Evolutionary conservation across 2,329 filamentous ascomycete species (phyloP).

Genomic region (Arachnomyces sp.): DNA sequence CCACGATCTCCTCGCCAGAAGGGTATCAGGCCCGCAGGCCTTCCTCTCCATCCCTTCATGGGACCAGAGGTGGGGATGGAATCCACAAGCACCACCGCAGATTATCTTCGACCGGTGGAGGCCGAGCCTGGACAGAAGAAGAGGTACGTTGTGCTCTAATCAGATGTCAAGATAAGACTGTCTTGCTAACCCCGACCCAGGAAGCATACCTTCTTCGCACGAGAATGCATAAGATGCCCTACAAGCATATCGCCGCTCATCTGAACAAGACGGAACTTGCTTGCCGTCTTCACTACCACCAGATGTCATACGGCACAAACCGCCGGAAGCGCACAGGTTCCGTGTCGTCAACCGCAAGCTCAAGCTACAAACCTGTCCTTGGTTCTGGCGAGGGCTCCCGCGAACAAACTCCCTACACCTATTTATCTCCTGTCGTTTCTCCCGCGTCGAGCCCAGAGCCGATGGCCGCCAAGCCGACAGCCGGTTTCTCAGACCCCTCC

Average conservation of each 20-base stretch:
- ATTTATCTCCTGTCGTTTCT: slow-evolving; percentile 43
- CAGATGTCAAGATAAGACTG: neutral
- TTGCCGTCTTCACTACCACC: slow-evolving; percentile 80
- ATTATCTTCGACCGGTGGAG: slow-evolving; percentile 61
- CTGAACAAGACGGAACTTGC: slow-evolving; percentile 82
- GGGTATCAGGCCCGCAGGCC: slow-evolving; percentile 3
- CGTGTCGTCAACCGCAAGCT: slow-evolving; percentile 50
- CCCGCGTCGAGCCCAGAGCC: slow-evolving; percentile 19
- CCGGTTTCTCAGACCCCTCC: slow-evolving; percentile 6
- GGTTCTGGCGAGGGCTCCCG: slow-evolving; percentile 19
- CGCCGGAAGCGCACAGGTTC: slow-evolving; percentile 69
- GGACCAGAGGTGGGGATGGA: slow-evolving; percentile 52
- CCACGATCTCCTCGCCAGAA: slow-evolving; percentile 4
- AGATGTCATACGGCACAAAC: slow-evolving; percentile 73
- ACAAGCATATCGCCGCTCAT: slow-evolving; percentile 79
- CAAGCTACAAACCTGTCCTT: slow-evolving; percentile 30
- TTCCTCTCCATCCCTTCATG: slow-evolving; percentile 44
- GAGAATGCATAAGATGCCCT: slow-evolving; percentile 78
- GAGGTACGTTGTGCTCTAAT: slow-evolving; percentile 50
- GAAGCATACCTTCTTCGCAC: slow-evolving; percentile 78
- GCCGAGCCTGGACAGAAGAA: slow-evolving; percentile 76
- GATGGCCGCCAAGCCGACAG: slow-evolving; percentile 3
- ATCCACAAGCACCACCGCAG: slow-evolving; percentile 57
- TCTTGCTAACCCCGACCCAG: slow-evolving; percentile 35
- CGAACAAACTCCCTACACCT: slow-evolving; percentile 23